These are phyloP conservation scores for Lentinula aciculospora DNA, from an alignment of 768 basidiomycete species.

Conservation along the genomic window DNA sequence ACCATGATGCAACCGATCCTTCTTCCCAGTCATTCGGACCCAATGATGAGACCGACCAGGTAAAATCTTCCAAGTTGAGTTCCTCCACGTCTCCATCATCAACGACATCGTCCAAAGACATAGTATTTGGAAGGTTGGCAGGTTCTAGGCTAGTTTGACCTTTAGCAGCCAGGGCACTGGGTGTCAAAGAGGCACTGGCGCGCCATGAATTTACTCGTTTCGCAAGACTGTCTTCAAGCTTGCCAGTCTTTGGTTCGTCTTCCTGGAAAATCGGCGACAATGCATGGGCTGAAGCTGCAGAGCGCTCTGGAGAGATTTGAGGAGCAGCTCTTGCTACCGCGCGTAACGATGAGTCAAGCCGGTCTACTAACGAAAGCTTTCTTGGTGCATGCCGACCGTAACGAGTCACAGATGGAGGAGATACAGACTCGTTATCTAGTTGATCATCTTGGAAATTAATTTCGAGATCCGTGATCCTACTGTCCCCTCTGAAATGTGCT, in stretches of 20 bases:
- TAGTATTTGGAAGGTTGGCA: conserved; percentile 42
- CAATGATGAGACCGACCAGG: conserved; percentile 64
- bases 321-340: conserved; percentile 25
- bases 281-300: conserved; percentile 20
- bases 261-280: conserved; percentile 62
- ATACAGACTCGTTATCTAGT: conserved; percentile 24
- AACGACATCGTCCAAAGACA: conserved; percentile 25
- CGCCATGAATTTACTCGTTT: conserved; percentile 64
- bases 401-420: conserved; percentile 22
- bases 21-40: conserved; percentile 51
- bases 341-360: conserved; percentile 43
- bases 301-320: conserved; percentile 18
- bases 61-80: conserved; percentile 58
- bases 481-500: conserved; percentile 51
- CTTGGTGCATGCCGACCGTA: conserved; percentile 49
- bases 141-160: conserved; percentile 48
- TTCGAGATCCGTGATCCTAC: conserved; percentile 39
- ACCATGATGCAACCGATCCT: conserved; percentile 28
- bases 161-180: conserved; percentile 40
- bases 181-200: conserved; percentile 44
- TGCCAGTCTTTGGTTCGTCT: conserved; percentile 49
- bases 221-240: conserved; percentile 38
- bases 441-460: conserved; percentile 32
- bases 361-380: conserved; percentile 66
- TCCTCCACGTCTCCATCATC: conserved; percentile 26